Evolutionary conservation across 192 early-diverging fungal genomes (phyloP).

Genomic region (Linnemannia schmuckeri): DNA sequence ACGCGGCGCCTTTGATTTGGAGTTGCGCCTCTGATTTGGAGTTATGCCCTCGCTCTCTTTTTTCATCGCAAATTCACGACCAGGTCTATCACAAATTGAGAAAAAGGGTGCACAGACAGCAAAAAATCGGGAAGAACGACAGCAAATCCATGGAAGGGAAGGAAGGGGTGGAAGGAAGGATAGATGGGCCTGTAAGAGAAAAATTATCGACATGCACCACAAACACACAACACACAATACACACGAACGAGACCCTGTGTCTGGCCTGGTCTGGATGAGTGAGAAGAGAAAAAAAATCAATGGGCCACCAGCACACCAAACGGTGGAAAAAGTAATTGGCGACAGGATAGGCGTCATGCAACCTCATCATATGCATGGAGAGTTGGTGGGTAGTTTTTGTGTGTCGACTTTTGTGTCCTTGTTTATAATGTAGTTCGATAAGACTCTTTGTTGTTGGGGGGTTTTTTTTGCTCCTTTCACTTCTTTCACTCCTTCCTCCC

Average conservation of each 20-base stretch:
- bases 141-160: too few species aligned
- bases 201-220: neutral
- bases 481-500: neutral
- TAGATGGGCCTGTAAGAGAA: too few species aligned
- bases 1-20: too few species aligned
- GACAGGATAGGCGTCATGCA: neutral
- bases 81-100: too few species aligned
- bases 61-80: too few species aligned
- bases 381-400: neutral
- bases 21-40: too few species aligned
- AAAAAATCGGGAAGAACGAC: too few species aligned
- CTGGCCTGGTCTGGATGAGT: neutral
- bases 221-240: neutral
- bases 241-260: neutral
- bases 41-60: too few species aligned
- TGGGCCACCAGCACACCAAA: neutral
- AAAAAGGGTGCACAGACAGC: too few species aligned
- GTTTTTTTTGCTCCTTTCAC: neutral
- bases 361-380: neutral
- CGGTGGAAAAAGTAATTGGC: too few species aligned
- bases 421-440: neutral
- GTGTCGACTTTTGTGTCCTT: neutral
- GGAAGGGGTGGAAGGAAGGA: too few species aligned
- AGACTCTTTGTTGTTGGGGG: neutral
- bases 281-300: neutral